Base-by-base conservation (phyloP, 2,329 filamentous ascomycete species). In the Verticillium isaacii region DNA sequence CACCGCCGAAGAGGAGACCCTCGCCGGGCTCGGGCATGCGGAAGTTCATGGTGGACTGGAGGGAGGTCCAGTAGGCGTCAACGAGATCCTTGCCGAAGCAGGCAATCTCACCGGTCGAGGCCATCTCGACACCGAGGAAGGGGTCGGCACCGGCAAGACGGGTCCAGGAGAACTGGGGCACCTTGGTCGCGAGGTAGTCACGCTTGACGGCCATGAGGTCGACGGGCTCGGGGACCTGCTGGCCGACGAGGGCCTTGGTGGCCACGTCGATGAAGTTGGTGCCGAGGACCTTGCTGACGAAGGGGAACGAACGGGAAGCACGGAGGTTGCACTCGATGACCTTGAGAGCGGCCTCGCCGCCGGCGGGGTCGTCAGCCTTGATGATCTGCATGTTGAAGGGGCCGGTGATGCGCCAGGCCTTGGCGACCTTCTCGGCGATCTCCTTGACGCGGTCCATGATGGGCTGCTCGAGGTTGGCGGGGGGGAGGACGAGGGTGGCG, bases 361-460 rank as follows among this genome's bases (percentile, higher is more conserved):
- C 90, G 63, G 91, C 88, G 36, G 89, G 86, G 71, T 90, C 82
- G 14, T 91, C 84, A 39, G 91, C 92, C 82, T 96, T 96, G 85
- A 99, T 98, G 78, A 99, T 96, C 75, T 99, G 95, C 94, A 99
- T 98, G 85, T 99, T 99, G 87, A 98, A 99, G 63, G 95, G 95
- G 61, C 95, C 95, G 23, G 93, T 98, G 76, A 98, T 98, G 72
- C 85, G 93, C 92, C 94, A 97, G 57, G 95, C 95, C 79, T 95
- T 91, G 67, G 95, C 95, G 59, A 99, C 93, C 85, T 97, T 98
- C 77, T 93, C 79, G 17, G 95, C 94, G 69, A 99, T 98, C 69
- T 92, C 92, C 87, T 97, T 98, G 72, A 97, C 86, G 64, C 95
- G 92, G 67, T 85, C 86, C 85, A 97, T 90, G 67, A 89, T 90